These are phyloP conservation scores for Mucor indicus DNA, from an alignment of 371 early-diverging fungal species.

Conservation along the genomic window DNA sequence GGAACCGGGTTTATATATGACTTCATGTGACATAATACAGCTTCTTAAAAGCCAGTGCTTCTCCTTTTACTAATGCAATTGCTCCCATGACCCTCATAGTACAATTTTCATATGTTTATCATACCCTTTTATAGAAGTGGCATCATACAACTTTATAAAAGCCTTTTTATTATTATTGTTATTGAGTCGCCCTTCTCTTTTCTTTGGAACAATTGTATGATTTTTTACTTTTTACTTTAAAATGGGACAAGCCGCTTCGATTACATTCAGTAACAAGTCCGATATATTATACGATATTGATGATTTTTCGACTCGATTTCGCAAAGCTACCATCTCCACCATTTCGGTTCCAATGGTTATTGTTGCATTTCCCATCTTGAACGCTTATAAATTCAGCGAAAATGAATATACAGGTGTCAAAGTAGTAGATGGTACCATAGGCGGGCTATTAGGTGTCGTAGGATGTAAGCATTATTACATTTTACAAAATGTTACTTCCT, in stretches of 20 bases:
- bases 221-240: no score
- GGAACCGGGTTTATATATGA: no score
- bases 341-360: slow-evolving; percentile 45
- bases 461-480: slow-evolving; percentile 30
- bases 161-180: no score
- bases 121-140: not conserved
- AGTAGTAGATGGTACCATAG: slow-evolving; percentile 41
- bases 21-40: no score
- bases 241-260: slow-evolving; percentile 32
- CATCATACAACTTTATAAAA: no score
- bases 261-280: slow-evolving; percentile 21
- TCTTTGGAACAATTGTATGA: no score
- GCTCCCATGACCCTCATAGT: not conserved
- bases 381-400: slow-evolving; percentile 41
- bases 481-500: no score
- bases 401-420: slow-evolving; percentile 43
- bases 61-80: no score
- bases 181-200: not conserved
- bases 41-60: no score
- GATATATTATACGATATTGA: slow-evolving; percentile 15
- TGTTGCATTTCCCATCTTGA: slow-evolving; percentile 46
- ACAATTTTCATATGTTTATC: slow-evolving; percentile 4
- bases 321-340: slow-evolving; percentile 37
- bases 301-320: slow-evolving; percentile 33
- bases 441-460: slow-evolving; percentile 42